phyloP scores from a whole-genome alignment of 164 flowering plant genomes.

The Berberis thunbergii region DNA sequence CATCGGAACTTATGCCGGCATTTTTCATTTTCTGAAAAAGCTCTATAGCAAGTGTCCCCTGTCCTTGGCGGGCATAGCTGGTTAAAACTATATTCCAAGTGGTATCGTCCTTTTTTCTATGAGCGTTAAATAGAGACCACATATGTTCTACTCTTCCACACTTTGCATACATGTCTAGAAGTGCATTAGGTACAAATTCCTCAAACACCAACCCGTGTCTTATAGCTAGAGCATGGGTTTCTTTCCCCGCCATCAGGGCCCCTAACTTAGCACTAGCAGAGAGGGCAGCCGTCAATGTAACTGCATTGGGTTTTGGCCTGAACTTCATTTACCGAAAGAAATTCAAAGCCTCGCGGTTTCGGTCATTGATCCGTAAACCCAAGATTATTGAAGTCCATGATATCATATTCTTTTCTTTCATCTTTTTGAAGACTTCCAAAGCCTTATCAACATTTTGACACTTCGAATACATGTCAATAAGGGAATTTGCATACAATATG shows the following conservation, averaged over 20 bases:
- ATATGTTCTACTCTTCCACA: constrained; percentile 67
- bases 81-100: constrained; percentile 85
- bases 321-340: constrained; percentile 64
- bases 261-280: constrained; percentile 80
- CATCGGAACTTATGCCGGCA: constrained; percentile 45
- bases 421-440: constrained; percentile 59
- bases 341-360: constrained; percentile 58
- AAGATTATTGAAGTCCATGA: constrained; percentile 81
- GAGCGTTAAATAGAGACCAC: constrained; percentile 41
- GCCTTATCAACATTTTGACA: constrained; percentile 68
- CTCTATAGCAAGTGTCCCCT: constrained; percentile 46
- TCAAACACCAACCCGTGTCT: constrained; percentile 45
- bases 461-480: constrained; percentile 84
- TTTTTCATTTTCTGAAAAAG: constrained; percentile 48
- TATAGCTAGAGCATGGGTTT: constrained; percentile 80
- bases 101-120: constrained; percentile 42
- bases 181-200: constrained; percentile 63
- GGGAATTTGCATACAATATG: constrained; percentile 51
- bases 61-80: constrained; percentile 57
- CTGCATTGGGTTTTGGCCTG: constrained; percentile 45
- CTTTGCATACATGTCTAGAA: constrained; percentile 74
- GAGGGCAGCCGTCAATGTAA: constrained; percentile 56
- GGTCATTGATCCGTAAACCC: constrained; percentile 63
- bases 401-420: constrained; percentile 55
- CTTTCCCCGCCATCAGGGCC: constrained; percentile 76